A percentile compares a stretch with the other conserved stretches of the same genome.
phyloP scores from a whole-genome alignment of 2,329 filamentous ascomycete genomes.

The Ophiocordyceps polyrhachis-furcata region DNA sequence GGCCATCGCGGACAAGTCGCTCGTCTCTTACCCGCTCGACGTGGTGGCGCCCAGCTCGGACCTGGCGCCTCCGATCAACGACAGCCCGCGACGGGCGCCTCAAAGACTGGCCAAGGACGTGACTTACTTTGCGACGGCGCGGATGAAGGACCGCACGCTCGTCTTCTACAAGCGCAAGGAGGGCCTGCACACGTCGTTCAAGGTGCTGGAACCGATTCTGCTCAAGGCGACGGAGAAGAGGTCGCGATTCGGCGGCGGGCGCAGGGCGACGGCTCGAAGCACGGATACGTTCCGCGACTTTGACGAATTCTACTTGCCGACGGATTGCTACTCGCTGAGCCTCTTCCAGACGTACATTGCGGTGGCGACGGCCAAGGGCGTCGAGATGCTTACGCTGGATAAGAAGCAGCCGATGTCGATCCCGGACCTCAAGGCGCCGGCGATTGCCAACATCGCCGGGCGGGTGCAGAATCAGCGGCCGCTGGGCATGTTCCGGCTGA shows the following conservation, averaged over 20 bases:
- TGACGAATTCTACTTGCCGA: conserved; percentile 95
- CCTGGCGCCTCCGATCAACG: conserved; percentile 42
- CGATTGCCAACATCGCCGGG: conserved; percentile 68
- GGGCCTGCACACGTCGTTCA: conserved; percentile 82
- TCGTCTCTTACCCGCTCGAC: conserved; percentile 89
- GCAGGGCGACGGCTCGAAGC: conserved; percentile 41
- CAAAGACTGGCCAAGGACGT: conserved; percentile 88
- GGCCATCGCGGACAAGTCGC: conserved; percentile 73
- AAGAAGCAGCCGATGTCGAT: conserved; percentile 94
- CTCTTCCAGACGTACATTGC: conserved; percentile 90
- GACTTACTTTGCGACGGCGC: conserved; percentile 85
- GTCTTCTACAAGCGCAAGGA: conserved; percentile 97
- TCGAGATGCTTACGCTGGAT: conserved; percentile 90
- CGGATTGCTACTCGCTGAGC: conserved; percentile 88
- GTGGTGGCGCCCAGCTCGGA: conserved; percentile 49
- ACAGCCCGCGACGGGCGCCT: conserved; percentile 68
- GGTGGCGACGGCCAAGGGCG: conserved; percentile 76
- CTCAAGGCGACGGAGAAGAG: conserved; percentile 82
- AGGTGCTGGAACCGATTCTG: conserved; percentile 86
- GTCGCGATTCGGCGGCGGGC: conserved; percentile 44
- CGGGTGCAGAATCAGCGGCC: conserved; percentile 71
- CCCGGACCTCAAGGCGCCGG: conserved; percentile 62
- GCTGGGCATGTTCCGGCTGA: conserved; percentile 90
- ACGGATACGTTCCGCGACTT: conserved; percentile 97
- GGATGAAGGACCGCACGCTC: conserved; percentile 90